Conservation (phyloP, 768 basidiomycete genomes). For the Boletus rubroflammeus region DNA sequence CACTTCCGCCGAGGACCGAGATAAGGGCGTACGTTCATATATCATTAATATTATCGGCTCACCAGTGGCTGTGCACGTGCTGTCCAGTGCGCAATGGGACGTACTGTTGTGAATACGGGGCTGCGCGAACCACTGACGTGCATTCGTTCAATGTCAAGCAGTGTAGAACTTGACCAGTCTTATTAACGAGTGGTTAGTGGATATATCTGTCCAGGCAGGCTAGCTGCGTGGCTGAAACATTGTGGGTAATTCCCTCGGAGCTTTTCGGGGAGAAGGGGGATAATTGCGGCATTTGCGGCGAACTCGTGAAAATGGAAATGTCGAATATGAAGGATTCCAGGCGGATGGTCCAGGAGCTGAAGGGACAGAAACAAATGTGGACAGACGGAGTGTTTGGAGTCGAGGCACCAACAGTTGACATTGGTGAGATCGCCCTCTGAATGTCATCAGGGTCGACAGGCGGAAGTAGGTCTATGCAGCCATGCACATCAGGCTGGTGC, state of each 20-base stretch:
- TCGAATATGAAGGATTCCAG: not conserved
- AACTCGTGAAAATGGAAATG: constrained; percentile 10
- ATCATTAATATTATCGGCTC: constrained; percentile 2
- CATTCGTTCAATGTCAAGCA: not conserved
- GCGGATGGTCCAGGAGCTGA: not conserved
- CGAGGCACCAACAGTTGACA: constrained; percentile 2
- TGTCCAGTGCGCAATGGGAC: constrained; percentile 12
- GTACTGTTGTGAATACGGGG: not conserved
- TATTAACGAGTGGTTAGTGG: constrained; percentile 3
- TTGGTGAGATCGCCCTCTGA: not conserved
- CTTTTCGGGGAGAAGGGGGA: constrained; percentile 11
- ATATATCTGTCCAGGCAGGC: not conserved
- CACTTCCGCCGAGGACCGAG: constrained; percentile 17
- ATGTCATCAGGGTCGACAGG: constrained; percentile 7
- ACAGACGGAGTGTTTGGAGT: not conserved
- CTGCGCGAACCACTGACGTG: constrained; percentile 7
- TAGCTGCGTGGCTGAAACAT: not conserved
- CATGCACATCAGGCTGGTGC: not conserved
- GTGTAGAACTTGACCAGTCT: not conserved
- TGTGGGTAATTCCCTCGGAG: constrained; percentile 12
- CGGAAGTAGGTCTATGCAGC: not conserved
- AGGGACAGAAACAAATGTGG: not conserved
- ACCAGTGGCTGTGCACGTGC: constrained; percentile 12
- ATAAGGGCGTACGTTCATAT: constrained; percentile 13
- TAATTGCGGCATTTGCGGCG: constrained; percentile 19